A percentile compares a stretch with the other conserved stretches of the same genome.
phyloP scores from a whole-genome alignment of 2,329 filamentous ascomycete species.

The Fusarium sp. region DNA sequence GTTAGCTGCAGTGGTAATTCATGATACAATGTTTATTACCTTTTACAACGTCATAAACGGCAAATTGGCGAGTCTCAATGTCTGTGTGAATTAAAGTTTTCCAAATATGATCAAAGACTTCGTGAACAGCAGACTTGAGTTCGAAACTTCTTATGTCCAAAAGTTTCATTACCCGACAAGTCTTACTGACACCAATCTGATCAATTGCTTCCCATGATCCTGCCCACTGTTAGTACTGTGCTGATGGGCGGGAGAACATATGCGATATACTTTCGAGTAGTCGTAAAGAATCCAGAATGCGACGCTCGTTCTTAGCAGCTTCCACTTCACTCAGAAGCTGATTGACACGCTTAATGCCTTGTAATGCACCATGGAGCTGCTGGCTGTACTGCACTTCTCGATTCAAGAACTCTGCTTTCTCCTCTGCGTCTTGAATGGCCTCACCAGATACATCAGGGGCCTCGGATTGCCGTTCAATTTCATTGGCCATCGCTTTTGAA shows the following conservation, averaged over 20 bases:
- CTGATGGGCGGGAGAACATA: background rate
- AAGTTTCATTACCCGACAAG: conserved; percentile 72
- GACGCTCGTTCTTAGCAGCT: conserved; percentile 64
- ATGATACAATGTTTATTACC: conserved; percentile 55
- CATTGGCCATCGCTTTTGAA: conserved; percentile 81
- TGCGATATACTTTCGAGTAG: conserved; percentile 65
- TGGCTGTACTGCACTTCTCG: conserved; percentile 70
- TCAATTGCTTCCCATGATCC: conserved; percentile 70
- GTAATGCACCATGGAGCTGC: conserved; percentile 66
- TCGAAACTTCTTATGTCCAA: conserved; percentile 74
- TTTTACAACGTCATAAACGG: conserved; percentile 65
- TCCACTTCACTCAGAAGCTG: conserved; percentile 73
- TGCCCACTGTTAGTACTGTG: conserved; percentile 47
- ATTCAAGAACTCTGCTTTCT: conserved; percentile 67
- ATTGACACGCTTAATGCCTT: conserved; percentile 68
- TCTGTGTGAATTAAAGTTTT: conserved; percentile 74
- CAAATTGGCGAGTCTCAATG: conserved; percentile 64
- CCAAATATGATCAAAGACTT: conserved; percentile 79
- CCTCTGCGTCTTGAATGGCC: conserved; percentile 64
- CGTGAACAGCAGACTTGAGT: conserved; percentile 74
- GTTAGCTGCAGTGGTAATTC: conserved; percentile 29
- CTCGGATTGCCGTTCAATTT: conserved; percentile 84
- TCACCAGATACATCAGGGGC: conserved; percentile 67
- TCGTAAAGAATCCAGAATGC: conserved; percentile 68
- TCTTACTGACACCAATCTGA: conserved; percentile 69